These are phyloP conservation scores for Xylaria sp. DNA, from an alignment of 2,329 filamentous ascomycete species.

Conservation along the genomic window DNA sequence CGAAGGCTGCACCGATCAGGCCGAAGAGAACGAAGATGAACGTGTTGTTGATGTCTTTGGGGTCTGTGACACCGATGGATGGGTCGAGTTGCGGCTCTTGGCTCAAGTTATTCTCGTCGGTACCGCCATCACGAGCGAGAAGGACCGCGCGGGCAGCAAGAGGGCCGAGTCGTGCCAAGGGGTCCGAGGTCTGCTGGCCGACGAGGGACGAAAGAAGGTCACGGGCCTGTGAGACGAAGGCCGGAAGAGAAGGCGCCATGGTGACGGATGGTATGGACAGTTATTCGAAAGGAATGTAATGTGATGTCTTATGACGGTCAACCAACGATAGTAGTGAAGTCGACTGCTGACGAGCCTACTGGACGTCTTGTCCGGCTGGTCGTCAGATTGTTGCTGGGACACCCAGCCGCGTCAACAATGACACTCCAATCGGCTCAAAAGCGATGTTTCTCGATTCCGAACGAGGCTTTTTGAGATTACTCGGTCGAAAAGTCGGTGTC, in stretches of 20 bases:
- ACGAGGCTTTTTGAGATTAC: not conserved
- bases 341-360: not conserved
- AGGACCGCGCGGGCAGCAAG: slow-evolving; percentile 42
- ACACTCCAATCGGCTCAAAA: slow-evolving; percentile 15
- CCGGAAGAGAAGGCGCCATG: slow-evolving; percentile 33
- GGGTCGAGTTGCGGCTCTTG: slow-evolving; percentile 36
- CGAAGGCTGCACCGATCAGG: slow-evolving; percentile 71
- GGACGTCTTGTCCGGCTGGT: slow-evolving; percentile 14
- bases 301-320: slow-evolving; percentile 2
- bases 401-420: slow-evolving; percentile 25
- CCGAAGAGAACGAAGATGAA: slow-evolving; percentile 83
- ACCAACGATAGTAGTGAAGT: not conserved
- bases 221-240: slow-evolving; percentile 30
- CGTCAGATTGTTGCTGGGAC: slow-evolving; percentile 23
- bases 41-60: slow-evolving; percentile 56
- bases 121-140: slow-evolving; percentile 35
- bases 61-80: slow-evolving; percentile 45
- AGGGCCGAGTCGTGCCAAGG: slow-evolving; percentile 36
- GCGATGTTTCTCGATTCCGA: not conserved
- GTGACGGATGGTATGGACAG: not conserved
- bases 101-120: slow-evolving; percentile 9
- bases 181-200: slow-evolving; percentile 21
- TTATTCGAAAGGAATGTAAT: not conserved
- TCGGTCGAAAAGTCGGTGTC: not conserved
- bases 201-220: slow-evolving; percentile 25